Conservation (phyloP, 257 asterid species). For the Coffea eugenioides region DNA sequence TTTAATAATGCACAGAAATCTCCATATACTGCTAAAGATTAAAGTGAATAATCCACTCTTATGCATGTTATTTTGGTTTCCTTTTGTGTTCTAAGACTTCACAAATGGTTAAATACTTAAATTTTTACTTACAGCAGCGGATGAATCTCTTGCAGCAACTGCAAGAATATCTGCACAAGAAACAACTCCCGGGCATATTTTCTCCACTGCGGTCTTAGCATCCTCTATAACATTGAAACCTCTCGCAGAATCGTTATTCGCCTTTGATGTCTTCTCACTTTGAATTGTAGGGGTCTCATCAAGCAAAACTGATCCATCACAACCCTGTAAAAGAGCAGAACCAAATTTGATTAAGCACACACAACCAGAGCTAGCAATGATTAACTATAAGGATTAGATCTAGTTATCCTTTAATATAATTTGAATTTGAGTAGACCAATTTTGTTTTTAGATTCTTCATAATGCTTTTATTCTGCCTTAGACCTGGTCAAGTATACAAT, state of each 20-base stretch:
- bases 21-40: too few relatives aligned
- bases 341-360: neutral
- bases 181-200: constrained; percentile 24
- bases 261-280: constrained; percentile 10
- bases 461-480: too few relatives aligned
- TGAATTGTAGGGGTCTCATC: constrained; percentile 17
- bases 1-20: too few relatives aligned
- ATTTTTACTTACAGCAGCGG: constrained; percentile 12
- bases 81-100: neutral
- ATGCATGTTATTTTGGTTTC: neutral
- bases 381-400: too few relatives aligned
- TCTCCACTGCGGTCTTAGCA: constrained; percentile 16
- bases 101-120: too few relatives aligned
- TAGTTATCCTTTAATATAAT: too few relatives aligned
- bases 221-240: constrained; percentile 20
- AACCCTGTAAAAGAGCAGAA: constrained; percentile 17
- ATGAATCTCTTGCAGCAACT: constrained; percentile 23
- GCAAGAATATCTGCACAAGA: constrained; percentile 31
- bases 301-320: constrained; percentile 24
- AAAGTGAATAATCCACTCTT: too few relatives aligned
- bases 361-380: too few relatives aligned
- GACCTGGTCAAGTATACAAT: too few relatives aligned
- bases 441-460: too few relatives aligned
- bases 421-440: too few relatives aligned
- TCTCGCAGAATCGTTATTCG: constrained; percentile 9